These are phyloP conservation scores for Eucalyptus cloeziana DNA, from an alignment of 345 rosid species.

Conservation along the genomic window DNA sequence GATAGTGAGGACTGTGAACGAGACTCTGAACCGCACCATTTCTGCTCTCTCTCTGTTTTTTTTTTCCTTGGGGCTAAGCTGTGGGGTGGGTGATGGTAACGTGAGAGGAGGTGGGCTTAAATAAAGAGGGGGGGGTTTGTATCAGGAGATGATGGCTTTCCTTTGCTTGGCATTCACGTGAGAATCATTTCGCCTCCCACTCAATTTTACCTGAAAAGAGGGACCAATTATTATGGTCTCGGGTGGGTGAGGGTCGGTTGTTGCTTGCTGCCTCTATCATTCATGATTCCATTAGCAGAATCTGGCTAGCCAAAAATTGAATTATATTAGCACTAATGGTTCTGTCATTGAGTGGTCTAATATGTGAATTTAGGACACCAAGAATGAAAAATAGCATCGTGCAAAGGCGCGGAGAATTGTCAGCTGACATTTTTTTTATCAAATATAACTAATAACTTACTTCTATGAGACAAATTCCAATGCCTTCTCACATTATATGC, in stretches of 20 bases:
- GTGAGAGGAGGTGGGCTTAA: neutral
- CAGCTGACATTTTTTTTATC: neutral
- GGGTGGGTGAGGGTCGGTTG: neutral
- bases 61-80: neutral
- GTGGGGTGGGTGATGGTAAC: neutral
- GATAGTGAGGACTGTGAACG: neutral
- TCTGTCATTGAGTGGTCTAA: neutral
- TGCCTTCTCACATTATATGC: neutral
- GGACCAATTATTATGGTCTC: neutral
- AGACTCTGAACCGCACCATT: neutral
- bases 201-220: neutral
- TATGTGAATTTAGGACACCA: neutral
- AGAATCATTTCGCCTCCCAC: neutral
- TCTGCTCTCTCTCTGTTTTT: neutral
- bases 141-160: neutral
- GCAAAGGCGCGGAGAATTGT: neutral
- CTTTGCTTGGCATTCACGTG: conserved; percentile 13
- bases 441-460: neutral
- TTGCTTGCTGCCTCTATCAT: neutral
- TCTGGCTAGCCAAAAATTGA: neutral
- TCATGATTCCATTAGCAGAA: neutral
- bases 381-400: neutral
- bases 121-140: neutral
- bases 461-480: neutral
- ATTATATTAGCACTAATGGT: neutral